Evolutionary conservation across 208 protist genomes (phyloP).

Genomic region (Crithidia bombi): DNA sequence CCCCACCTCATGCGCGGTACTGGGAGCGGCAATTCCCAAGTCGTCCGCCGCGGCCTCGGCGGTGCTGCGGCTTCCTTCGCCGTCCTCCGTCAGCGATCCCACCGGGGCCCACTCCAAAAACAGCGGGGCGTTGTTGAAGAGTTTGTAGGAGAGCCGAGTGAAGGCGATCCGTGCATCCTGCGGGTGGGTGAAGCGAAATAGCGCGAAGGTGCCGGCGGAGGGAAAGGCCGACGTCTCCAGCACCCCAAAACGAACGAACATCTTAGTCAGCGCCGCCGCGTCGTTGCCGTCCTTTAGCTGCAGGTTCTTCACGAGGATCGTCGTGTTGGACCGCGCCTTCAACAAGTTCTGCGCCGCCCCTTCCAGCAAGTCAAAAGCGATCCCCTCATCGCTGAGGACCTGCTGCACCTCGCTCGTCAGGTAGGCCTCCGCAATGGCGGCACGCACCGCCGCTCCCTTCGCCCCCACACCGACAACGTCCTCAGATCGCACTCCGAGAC

Average conservation of each 20-base stretch:
- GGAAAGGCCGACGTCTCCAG: conserved; percentile 79
- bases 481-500: conserved; percentile 60
- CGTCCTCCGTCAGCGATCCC: conserved; percentile 73
- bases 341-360: conserved; percentile 62
- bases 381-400: conserved; percentile 76
- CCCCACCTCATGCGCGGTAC: background rate
- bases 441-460: conserved; percentile 89
- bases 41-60: conserved; percentile 13
- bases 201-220: conserved; percentile 59
- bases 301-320: conserved; percentile 86
- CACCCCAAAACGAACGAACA: conserved; percentile 75
- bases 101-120: conserved; percentile 98
- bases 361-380: conserved; percentile 76
- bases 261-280: conserved; percentile 56
- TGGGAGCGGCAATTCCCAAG: conserved; percentile 13
- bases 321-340: conserved; percentile 79
- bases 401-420: conserved; percentile 79
- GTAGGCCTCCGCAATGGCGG: conserved; percentile 86
- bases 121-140: conserved; percentile 94
- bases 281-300: conserved; percentile 53
- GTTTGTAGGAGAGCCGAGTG: conserved; percentile 94
- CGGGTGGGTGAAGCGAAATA: conserved; percentile 78
- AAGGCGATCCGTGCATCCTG: conserved; percentile 94
- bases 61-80: conserved; percentile 10
- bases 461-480: conserved; percentile 66